Evolutionary conservation across 2,329 filamentous ascomycete genomes (phyloP), one percentile per base, ranked within the genome.

Genomic region (Cytospora paraplurivora): DNA sequence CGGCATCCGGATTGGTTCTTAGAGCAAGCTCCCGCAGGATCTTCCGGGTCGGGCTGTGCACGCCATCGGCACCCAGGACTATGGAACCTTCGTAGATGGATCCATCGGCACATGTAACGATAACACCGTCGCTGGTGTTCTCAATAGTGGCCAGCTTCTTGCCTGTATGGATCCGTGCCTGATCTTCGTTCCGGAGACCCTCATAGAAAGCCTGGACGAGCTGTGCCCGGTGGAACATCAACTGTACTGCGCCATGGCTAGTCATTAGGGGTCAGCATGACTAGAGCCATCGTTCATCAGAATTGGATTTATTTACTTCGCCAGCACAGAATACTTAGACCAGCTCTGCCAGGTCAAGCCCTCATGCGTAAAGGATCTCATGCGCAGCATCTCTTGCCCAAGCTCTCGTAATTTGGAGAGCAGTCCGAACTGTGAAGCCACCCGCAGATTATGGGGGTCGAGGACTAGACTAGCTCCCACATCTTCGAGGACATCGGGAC

Each of bases 51-150:
- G 66, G 72, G 67, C 77, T 79, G 63, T 77, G 75, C 1, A 76
- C 75, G n/a, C 79, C 79, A 62, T 81, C 79, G 13, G 77, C 76
- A 8, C 77, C 79, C 21, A 80, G 69, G 6, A 78, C 62, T n/a
- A 81, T 67, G 63, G 75, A 71, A 0, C 76, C 78, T 0, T 66
- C 33, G 64, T 75, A 75, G 0, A 37, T 58, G 11, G 57, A 56
- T 15, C 63, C 63, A 27, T 65, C 59, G 3, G 59, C 38, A 21
- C 58, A 62, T 12, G 33, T 65, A 27, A 62, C 63, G 0, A 52
- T 8, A 17, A 65, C 63, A 10, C 63, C 63, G 10, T 58, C 52
- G n/a, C 57, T 49, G 2, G 44, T 49, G 12, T 56, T 37, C 35
- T 65, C 63, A 15, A 65, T 65, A 17, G 19, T 41, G 32, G 49